phyloP scores from a whole-genome alignment of 164 flowering plant genomes.

The Nelumbo lutea region DNA sequence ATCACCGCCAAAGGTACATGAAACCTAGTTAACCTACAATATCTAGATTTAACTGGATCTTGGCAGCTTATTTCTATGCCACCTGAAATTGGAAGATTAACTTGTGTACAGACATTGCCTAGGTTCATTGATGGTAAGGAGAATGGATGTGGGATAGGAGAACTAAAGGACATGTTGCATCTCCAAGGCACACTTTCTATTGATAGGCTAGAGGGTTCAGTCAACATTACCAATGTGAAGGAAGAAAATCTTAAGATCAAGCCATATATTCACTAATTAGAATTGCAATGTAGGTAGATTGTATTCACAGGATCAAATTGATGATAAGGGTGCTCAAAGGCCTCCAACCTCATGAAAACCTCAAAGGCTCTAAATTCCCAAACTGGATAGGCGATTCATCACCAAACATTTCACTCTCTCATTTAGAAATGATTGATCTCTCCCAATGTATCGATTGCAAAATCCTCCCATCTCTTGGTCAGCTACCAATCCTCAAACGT shows the following conservation, averaged over 20 bases:
- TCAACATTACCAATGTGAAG: not conserved
- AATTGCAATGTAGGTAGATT: not conserved
- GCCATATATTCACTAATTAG: not conserved
- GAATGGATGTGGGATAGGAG: slow-evolving; percentile 1
- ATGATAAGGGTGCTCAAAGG: not conserved
- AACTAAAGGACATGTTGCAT: not conserved
- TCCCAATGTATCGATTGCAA: not conserved
- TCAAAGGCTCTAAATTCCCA: slow-evolving; percentile 1
- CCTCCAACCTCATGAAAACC: slow-evolving; percentile 10
- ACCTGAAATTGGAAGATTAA: not conserved
- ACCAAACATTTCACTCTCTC: not conserved
- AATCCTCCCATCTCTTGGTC: slow-evolving; percentile 2
- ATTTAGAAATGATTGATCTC: not conserved
- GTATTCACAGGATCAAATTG: not conserved
- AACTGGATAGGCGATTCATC: slow-evolving; percentile 6
- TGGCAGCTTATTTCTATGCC: slow-evolving; percentile 5
- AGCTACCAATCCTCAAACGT: not conserved
- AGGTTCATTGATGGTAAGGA: not conserved
- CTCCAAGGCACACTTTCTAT: slow-evolving; percentile 1
- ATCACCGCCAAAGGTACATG: not conserved
- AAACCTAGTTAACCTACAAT: not conserved
- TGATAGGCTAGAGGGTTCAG: slow-evolving; percentile 1
- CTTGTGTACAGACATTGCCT: slow-evolving; percentile 4
- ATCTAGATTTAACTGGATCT: slow-evolving; percentile 5
- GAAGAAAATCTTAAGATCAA: not conserved